Evolutionary conservation across 148 eudicot species (phyloP).

Genomic region (Linanthus parryae): DNA sequence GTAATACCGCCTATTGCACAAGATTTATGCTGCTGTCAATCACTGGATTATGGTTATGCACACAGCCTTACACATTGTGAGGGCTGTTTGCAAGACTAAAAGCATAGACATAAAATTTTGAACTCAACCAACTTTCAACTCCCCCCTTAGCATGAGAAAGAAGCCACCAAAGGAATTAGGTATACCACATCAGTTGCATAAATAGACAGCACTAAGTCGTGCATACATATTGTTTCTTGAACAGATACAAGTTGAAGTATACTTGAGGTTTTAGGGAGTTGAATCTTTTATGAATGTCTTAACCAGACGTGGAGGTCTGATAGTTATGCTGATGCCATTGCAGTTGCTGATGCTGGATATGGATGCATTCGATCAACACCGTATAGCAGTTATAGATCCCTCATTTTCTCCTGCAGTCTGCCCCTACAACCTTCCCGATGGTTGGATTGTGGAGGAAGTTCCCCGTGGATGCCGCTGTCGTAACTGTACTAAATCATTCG

Average conservation of each 20-base stretch:
- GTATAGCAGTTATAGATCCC: slow-evolving; percentile 21
- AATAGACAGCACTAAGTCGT: background rate
- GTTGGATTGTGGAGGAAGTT: slow-evolving; percentile 66
- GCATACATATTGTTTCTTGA: background rate
- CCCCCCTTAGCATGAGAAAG: background rate
- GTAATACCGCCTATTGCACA: background rate
- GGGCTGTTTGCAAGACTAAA: background rate
- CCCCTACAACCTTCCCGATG: slow-evolving; percentile 51
- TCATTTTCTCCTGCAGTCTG: slow-evolving; percentile 2
- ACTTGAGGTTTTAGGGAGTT: background rate
- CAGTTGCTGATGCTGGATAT: slow-evolving; percentile 31
- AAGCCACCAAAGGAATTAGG: background rate
- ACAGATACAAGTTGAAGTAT: background rate
- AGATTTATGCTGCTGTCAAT: background rate
- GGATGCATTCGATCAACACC: slow-evolving; percentile 7
- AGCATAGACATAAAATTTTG: no score
- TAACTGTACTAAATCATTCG: no score
- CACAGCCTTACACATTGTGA: background rate
- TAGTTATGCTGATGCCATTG: slow-evolving; percentile 11
- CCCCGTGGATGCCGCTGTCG: slow-evolving; percentile 31
- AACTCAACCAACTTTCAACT: background rate
- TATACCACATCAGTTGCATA: background rate
- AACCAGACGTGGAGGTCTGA: background rate
- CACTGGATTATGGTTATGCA: background rate
- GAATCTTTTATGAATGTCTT: no score